phyloP scores from a whole-genome alignment of 768 basidiomycete genomes.

The Boletus pseudopeckii region DNA sequence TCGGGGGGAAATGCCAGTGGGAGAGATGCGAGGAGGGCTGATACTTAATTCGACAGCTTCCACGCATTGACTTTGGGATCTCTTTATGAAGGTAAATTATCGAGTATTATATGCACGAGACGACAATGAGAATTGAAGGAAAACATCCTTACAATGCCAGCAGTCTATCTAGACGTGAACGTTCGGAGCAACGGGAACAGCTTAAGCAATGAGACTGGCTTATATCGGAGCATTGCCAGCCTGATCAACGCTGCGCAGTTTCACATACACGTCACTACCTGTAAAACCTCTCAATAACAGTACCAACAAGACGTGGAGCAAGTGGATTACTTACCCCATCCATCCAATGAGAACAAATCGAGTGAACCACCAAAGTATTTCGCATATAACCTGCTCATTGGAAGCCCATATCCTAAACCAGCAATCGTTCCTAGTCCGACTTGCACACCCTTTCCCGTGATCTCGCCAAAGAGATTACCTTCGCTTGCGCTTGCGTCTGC shows the following conservation, averaged over 20 bases:
- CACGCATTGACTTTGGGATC: not conserved
- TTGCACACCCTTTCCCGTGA: slow-evolving; percentile 72
- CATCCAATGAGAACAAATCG: slow-evolving; percentile 76
- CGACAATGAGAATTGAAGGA: not conserved
- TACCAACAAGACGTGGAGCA: not conserved
- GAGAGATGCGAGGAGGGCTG: slow-evolving; percentile 40
- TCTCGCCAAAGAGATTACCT: slow-evolving; percentile 68
- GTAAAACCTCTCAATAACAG: not conserved
- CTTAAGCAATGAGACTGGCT: not conserved
- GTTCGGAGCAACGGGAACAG: not conserved
- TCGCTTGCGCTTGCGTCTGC: slow-evolving; percentile 40
- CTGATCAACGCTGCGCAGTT: slow-evolving; percentile 49
- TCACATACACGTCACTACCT: slow-evolving; percentile 55
- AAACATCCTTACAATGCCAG: not conserved
- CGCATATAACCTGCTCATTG: slow-evolving; percentile 75
- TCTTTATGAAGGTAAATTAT: not conserved
- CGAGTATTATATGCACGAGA: not conserved
- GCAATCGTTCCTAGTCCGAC: slow-evolving; percentile 87
- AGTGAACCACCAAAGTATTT: slow-evolving; percentile 86
- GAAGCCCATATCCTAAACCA: slow-evolving; percentile 82
- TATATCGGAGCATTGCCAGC: slow-evolving; percentile 51
- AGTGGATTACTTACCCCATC: slow-evolving; percentile 59
- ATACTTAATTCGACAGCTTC: not conserved
- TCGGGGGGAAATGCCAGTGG: slow-evolving; percentile 65
- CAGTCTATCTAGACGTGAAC: not conserved